phyloP scores from a whole-genome alignment of 768 basidiomycete species.

The Termitomyces sp. region DNA sequence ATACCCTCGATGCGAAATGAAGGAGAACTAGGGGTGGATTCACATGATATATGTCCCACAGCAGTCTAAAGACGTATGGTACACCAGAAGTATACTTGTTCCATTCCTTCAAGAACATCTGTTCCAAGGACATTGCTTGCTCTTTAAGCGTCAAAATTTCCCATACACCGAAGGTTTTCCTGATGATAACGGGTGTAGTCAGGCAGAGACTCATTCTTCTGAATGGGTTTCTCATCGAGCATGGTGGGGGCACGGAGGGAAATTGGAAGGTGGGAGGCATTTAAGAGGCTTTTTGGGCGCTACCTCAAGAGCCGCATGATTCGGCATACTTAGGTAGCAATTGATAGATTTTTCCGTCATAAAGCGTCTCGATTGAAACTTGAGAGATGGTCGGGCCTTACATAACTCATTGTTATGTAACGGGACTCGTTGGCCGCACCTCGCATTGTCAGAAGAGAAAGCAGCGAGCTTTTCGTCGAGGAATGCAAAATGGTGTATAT shows the following conservation, averaged over 20 bases:
- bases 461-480: too few relatives aligned
- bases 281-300: neutral
- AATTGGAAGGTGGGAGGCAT: neutral
- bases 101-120: conserved; percentile 3
- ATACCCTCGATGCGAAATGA: conserved; percentile 5
- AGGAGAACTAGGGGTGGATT: conserved; percentile 9
- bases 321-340: neutral
- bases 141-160: conserved; percentile 9
- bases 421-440: too few relatives aligned
- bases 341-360: neutral
- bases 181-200: neutral
- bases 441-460: too few relatives aligned
- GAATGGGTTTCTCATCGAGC: neutral
- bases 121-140: neutral
- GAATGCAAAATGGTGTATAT: too few relatives aligned
- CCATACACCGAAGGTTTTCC: conserved; percentile 7
- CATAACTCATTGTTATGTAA: too few relatives aligned
- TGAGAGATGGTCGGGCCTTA: too few relatives aligned
- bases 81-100: conserved; percentile 5
- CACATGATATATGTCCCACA: conserved; percentile 7
- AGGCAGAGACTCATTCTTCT: neutral
- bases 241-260: neutral
- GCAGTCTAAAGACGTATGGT: conserved; percentile 4
- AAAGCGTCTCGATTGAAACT: neutral
- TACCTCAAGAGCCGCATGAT: neutral